Percentiles rank a stretch among this genome's conserved stretches.
Evolutionary conservation across 2,329 filamentous ascomycete genomes (phyloP).

Genomic region (Didymella keratinophila): DNA sequence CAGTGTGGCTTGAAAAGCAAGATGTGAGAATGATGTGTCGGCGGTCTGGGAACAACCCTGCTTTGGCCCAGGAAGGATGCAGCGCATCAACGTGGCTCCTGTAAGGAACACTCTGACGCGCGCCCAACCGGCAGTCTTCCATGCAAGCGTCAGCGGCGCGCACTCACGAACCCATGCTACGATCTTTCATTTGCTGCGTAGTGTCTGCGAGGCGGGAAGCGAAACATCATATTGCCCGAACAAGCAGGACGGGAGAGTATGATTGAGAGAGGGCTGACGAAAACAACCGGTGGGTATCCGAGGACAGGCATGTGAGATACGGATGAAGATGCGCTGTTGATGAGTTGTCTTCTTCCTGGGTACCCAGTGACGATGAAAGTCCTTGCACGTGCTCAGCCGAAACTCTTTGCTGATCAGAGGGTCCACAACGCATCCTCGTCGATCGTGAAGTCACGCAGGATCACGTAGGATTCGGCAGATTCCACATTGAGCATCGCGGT

Average conservation of each 20-base stretch:
- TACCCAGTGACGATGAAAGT: background rate
- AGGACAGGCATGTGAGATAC: background rate
- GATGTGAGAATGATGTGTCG: background rate
- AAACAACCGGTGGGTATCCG: constrained; percentile 2
- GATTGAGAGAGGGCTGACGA: background rate
- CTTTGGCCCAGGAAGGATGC: background rate
- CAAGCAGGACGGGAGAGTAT: constrained; percentile 1
- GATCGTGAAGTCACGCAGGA: constrained; percentile 12
- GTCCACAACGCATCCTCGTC: background rate
- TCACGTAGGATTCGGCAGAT: background rate
- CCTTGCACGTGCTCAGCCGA: constrained; percentile 16
- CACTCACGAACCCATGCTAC: constrained; percentile 8
- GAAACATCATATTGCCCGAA: constrained; percentile 6
- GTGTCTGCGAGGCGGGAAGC: background rate
- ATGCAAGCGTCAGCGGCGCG: constrained; percentile 31
- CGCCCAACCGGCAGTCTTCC: constrained; percentile 46
- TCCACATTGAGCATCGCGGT: background rate
- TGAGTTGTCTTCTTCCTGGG: background rate
- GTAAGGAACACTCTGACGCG: constrained; percentile 23
- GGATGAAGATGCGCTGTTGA: background rate
- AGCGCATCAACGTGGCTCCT: constrained; percentile 34
- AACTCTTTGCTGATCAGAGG: constrained; percentile 28
- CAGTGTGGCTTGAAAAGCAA: constrained; percentile 1
- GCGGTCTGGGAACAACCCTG: constrained; percentile 4
- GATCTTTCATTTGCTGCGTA: constrained; percentile 10